Base-by-base conservation (phyloP, 208 protist species). In the Lotmaria passim region DNA sequence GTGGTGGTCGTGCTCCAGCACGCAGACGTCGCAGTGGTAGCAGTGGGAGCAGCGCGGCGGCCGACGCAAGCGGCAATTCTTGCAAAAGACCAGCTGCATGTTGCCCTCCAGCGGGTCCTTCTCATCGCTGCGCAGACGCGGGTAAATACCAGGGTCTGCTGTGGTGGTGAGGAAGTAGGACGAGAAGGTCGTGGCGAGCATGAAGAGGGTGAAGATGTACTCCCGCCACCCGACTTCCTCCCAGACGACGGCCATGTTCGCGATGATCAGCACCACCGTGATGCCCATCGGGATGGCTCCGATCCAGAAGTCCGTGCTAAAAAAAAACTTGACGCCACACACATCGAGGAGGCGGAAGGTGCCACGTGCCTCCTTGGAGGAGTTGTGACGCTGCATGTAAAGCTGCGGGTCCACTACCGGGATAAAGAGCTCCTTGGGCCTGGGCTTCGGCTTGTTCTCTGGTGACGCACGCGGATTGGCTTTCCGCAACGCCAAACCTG, bases 1-100 rank as follows among this genome's bases (percentile, higher is more conserved):
- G 70, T 97, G 93, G 51, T 97, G 93, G 61, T 97, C 93, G 57
- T 93, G 89, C 38, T 90, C 87, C 12, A 83, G 55, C 12, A 97
- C 82, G 66, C 93, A 97, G 7, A 95, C 89, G 24, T 82, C 74
- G 64, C 93, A 97, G 15, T 75, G 41, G 65, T 93, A 93, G 80
- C 93, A 97, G 66, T 97, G 93, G n/a, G 90, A 81, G 12, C 88
- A 82, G n/a, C 87, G 87, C 12, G 82, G 82, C 7, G 91, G 91
- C 0, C 91, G 83, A 10, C 81, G 77, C n/a, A 96, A 46, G 3
- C 48, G 52, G 64, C 93, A 97, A 11, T 65, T 48, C 52, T 75
- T 81, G 68, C 91, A 96, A 48, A 84, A 88, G 12, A 85, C 71
- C 21, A 85, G 55, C 28, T 76, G 64, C 66, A 60, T 81, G 31